These are phyloP conservation scores for Taphrina communis DNA, from an alignment of 1,139 yeast genomes.

Conservation along the genomic window DNA sequence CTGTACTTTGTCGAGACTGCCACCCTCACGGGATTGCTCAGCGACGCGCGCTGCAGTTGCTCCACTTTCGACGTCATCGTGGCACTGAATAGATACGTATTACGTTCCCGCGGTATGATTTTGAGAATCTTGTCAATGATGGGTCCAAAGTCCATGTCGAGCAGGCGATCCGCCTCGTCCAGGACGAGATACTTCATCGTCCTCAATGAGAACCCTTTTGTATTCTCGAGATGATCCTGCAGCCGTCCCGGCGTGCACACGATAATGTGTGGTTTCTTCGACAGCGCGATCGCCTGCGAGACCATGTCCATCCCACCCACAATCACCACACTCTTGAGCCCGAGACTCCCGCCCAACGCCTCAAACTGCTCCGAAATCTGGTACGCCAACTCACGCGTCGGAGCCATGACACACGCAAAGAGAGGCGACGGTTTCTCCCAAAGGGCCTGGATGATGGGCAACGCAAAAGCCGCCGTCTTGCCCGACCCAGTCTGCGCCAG, in stretches of 20 bases:
- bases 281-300: slow-evolving; percentile 93
- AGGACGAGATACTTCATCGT: slow-evolving; percentile 82
- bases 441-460: slow-evolving; percentile 87
- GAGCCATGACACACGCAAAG: slow-evolving; percentile 88
- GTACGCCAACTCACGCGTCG: slow-evolving; percentile 95
- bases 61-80: slow-evolving; percentile 96
- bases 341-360: slow-evolving; percentile 90
- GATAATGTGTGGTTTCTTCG: slow-evolving; percentile 90
- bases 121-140: slow-evolving; percentile 85
- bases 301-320: slow-evolving; percentile 99
- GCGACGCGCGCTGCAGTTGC: slow-evolving; percentile 89
- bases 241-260: slow-evolving; percentile 98
- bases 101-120: slow-evolving; percentile 82
- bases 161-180: slow-evolving; percentile 96
- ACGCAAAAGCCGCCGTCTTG: slow-evolving; percentile 93
- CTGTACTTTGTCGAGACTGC: slow-evolving; percentile 88
- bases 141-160: slow-evolving; percentile 97
- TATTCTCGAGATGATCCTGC: slow-evolving; percentile 92
- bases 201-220: slow-evolving; percentile 86
- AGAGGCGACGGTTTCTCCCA: slow-evolving; percentile 90
- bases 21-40: slow-evolving; percentile 85
- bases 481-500: slow-evolving; percentile 99
- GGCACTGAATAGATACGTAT: slow-evolving; percentile 89
- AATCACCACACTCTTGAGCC: slow-evolving; percentile 80
- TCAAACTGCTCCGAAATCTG: slow-evolving; percentile 96